Percentiles rank a stretch among this genome's conserved stretches.
phyloP scores from a whole-genome alignment of 352 stramenopile species.

The Phytopythium vexans region DNA sequence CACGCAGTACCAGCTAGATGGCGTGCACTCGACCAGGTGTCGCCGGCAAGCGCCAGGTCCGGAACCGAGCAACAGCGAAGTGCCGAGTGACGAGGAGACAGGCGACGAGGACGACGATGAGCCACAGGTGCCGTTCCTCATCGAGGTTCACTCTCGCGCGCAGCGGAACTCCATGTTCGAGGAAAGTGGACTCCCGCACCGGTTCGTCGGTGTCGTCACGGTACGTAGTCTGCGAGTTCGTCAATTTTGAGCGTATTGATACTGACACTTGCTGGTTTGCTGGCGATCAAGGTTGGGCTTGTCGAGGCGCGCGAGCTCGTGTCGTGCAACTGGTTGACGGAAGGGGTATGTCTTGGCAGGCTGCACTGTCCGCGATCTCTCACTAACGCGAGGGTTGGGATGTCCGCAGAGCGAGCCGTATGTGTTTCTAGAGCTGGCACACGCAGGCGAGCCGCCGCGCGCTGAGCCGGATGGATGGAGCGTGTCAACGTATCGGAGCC shows the following conservation, averaged over 20 bases:
- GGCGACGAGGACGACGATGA: conserved; percentile 42
- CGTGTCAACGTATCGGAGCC: conserved; percentile 71
- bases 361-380: background rate
- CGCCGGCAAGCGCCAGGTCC: too few species aligned
- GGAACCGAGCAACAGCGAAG: background rate
- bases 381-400: background rate
- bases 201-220: conserved; percentile 66
- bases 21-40: conserved; percentile 49
- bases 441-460: conserved; percentile 21
- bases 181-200: conserved; percentile 69
- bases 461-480: conserved; percentile 63
- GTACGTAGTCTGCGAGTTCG: too few species aligned
- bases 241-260: background rate
- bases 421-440: conserved; percentile 64
- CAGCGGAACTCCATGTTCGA: conserved; percentile 81
- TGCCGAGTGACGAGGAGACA: conserved; percentile 4
- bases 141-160: conserved; percentile 64
- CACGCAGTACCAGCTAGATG: conserved; percentile 74
- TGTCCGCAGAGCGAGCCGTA: conserved; percentile 61
- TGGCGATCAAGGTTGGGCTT: conserved; percentile 40
- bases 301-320: conserved; percentile 72
- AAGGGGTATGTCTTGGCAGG: conserved; percentile 29
- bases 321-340: conserved; percentile 58
- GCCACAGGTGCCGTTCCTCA: conserved; percentile 44
- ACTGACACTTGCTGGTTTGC: background rate